phyloP scores from a whole-genome alignment of 2,329 filamentous ascomycete species.

The Pestalotiopsis sp. region DNA sequence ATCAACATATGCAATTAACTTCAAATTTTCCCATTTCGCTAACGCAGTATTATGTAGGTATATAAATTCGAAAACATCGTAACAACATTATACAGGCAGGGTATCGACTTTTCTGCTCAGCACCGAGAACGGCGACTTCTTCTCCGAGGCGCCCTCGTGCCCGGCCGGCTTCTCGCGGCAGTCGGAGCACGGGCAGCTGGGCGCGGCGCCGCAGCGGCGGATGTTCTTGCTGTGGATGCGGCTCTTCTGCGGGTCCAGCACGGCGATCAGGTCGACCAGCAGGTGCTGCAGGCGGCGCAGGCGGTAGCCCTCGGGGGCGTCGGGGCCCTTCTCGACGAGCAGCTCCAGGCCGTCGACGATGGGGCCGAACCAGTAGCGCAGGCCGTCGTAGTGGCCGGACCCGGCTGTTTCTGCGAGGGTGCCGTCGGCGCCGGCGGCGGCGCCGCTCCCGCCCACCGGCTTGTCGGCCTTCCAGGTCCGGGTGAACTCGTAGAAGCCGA shows the following conservation, averaged over 20 bases:
- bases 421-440: background rate
- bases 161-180: background rate
- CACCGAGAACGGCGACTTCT: background rate
- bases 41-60: background rate
- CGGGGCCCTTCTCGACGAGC: background rate
- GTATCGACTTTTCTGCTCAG: background rate
- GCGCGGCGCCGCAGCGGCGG: background rate
- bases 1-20: no score
- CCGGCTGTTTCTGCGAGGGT: background rate
- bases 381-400: background rate
- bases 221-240: conserved; percentile 1
- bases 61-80: background rate
- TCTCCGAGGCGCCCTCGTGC: background rate
- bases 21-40: background rate
- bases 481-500: conserved; percentile 5
- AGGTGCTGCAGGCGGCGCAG: background rate
- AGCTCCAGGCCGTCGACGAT: background rate
- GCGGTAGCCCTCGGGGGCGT: background rate
- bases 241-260: background rate
- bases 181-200: background rate
- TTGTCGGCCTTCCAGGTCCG: background rate
- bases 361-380: conserved; percentile 6
- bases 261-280: background rate
- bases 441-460: background rate
- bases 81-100: background rate